Conservation (phyloP, 1,284 basidiomycete species). For the Chalciporus sp. region DNA sequence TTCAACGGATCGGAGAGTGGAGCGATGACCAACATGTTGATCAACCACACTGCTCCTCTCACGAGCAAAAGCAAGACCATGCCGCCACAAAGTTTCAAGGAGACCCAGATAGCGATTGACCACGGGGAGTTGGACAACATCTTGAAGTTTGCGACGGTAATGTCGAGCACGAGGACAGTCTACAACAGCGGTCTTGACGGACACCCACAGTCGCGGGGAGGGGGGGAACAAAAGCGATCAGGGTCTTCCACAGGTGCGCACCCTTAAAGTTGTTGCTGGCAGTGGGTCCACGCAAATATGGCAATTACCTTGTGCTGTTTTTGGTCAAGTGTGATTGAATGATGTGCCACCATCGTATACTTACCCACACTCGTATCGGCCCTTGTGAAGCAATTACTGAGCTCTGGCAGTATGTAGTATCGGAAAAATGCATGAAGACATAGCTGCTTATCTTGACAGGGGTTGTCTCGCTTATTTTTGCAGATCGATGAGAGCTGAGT, state of each 20-base stretch:
- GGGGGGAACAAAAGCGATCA: not conserved
- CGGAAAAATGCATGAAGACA: too few relatives aligned
- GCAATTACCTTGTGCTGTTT: constrained; percentile 1
- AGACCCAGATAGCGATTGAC: not conserved
- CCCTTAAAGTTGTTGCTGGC: not conserved
- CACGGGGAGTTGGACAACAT: not conserved
- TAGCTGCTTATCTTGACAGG: too few relatives aligned
- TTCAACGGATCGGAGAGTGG: constrained; percentile 50
- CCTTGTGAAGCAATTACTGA: too few relatives aligned
- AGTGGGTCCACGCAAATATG: not conserved
- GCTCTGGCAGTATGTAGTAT: too few relatives aligned
- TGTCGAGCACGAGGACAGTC: not conserved
- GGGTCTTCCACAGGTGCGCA: not conserved
- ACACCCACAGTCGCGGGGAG: not conserved
- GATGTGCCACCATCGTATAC: not conserved
- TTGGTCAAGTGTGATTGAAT: not conserved
- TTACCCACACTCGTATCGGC: not conserved
- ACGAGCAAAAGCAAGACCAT: constrained; percentile 35
- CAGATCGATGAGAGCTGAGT: too few relatives aligned
- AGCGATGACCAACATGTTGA: constrained; percentile 44
- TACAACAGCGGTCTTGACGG: not conserved
- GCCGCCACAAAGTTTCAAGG: constrained; percentile 33
- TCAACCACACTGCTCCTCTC: constrained; percentile 41
- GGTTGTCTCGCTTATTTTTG: too few relatives aligned
- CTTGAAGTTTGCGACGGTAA: not conserved